phyloP scores from a whole-genome alignment of 805 yeast species.

The Priceomyces carsonii region DNA sequence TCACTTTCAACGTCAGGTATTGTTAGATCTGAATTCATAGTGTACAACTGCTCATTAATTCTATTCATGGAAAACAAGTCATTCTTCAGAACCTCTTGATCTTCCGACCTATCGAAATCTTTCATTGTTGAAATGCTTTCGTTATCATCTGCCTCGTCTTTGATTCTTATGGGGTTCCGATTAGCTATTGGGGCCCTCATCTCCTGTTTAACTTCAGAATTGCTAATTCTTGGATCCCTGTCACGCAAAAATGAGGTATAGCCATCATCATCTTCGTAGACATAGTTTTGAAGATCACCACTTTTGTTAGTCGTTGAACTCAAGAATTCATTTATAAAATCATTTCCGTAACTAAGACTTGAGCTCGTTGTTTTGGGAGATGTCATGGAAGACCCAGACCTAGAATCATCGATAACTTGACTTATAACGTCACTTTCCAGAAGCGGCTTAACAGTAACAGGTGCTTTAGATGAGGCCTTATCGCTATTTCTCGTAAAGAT shows the following conservation, averaged over 20 bases:
- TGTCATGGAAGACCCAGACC: no score
- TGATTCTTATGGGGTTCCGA: conserved; percentile 1
- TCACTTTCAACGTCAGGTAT: background rate
- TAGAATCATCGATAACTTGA: background rate
- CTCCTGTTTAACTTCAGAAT: background rate
- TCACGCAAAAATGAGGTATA: conserved; percentile 2
- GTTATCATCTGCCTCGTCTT: no score
- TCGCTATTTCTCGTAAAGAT: conserved; percentile 2
- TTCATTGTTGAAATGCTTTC: no score
- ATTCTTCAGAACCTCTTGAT: conserved; percentile 4
- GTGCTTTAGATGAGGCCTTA: background rate
- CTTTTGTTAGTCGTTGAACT: background rate
- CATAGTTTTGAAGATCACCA: background rate
- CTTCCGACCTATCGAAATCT: no score
- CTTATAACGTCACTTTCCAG: no score
- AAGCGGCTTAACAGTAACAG: background rate
- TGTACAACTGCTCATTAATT: conserved; percentile 1
- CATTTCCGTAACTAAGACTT: background rate
- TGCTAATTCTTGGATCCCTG: background rate
- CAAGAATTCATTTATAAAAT: background rate
- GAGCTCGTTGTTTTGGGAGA: background rate
- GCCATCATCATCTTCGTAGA: conserved; percentile 12
- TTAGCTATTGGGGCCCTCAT: background rate
- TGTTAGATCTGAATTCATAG: conserved; percentile 3
- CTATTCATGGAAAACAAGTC: conserved; percentile 6